Conservation (phyloP, 805 yeast species). For the Priceomyces haplophilus region DNA sequence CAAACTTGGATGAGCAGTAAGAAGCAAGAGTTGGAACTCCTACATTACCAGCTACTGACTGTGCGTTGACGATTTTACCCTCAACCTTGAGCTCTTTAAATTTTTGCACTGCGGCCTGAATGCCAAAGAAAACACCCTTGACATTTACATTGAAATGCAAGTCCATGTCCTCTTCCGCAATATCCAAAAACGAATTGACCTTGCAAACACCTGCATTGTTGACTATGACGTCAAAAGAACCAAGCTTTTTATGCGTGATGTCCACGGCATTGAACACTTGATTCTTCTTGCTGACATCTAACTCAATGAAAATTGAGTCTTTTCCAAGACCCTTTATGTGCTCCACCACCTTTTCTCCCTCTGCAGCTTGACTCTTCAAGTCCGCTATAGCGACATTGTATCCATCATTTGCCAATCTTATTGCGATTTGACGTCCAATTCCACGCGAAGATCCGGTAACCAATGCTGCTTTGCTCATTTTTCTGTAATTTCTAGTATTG, state of each 20-base stretch:
- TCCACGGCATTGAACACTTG: neutral
- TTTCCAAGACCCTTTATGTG: neutral
- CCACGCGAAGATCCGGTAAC: conserved; percentile 48
- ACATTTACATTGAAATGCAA: conserved; percentile 38
- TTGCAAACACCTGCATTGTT: conserved; percentile 48
- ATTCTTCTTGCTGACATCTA: neutral
- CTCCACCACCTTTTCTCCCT: neutral
- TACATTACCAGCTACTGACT: conserved; percentile 42
- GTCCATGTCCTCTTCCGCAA: conserved; percentile 33
- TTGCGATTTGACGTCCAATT: conserved; percentile 44
- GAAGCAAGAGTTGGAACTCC: conserved; percentile 47
- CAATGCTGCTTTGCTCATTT: neutral
- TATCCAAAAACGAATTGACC: conserved; percentile 40
- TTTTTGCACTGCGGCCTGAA: conserved; percentile 46
- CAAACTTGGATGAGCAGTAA: conserved; percentile 50
- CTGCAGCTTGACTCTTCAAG: neutral
- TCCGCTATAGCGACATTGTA: conserved; percentile 36
- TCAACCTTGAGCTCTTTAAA: conserved; percentile 45
- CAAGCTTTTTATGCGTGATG: neutral
- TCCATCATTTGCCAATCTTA: conserved; percentile 40
- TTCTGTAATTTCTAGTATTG: too few species aligned
- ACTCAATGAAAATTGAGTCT: neutral
- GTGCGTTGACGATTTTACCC: conserved; percentile 45
- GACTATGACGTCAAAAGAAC: conserved; percentile 19
- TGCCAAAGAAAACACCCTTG: conserved; percentile 44